Percentiles rank a stretch among this genome's conserved stretches.
Conservation (phyloP, 768 basidiomycete species). For the Suillus subluteus region DNA sequence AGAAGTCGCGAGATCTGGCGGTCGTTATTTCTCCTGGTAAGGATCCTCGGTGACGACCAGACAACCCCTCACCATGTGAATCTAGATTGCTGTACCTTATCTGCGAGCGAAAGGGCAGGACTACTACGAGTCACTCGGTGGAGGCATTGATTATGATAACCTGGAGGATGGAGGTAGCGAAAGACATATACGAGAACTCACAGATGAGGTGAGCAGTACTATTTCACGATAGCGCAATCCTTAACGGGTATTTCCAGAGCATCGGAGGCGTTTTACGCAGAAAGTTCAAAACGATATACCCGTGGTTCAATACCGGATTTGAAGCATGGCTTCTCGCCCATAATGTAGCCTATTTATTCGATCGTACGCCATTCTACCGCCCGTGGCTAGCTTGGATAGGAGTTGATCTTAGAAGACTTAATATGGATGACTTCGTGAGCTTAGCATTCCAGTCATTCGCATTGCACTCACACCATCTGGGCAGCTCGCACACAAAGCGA, state of each 20-base stretch:
- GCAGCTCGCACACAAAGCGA: conserved; percentile 21
- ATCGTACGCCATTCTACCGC: conserved; percentile 81
- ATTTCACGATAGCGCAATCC: conserved; percentile 5
- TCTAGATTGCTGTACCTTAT: conserved; percentile 83
- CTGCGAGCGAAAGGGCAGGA: conserved; percentile 87
- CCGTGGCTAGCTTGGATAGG: conserved; percentile 92
- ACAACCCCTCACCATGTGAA: conserved; percentile 3
- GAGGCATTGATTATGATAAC: conserved; percentile 71
- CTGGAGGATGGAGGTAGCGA: conserved; percentile 54
- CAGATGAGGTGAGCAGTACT: conserved; percentile 51
- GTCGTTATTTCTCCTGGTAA: conserved; percentile 80
- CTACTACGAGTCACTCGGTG: conserved; percentile 88
- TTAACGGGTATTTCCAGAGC: conserved; percentile 40
- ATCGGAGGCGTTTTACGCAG: conserved; percentile 56
- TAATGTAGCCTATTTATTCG: conserved; percentile 91
- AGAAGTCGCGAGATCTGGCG: conserved; percentile 68
- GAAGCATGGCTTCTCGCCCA: conserved; percentile 84
- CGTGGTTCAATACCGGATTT: conserved; percentile 75
- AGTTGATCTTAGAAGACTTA: conserved; percentile 78
- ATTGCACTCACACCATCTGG: conserved; percentile 7
- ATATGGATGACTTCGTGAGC: conserved; percentile 78
- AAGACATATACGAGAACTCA: conserved; percentile 48
- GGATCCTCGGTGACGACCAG: conserved; percentile 27
- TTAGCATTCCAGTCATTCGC: conserved; percentile 8
- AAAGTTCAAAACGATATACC: conserved; percentile 76